Evolutionary conservation across 2,329 filamentous ascomycete genomes (phyloP).

Genomic region (Aaosphaeria pasadenensis): DNA sequence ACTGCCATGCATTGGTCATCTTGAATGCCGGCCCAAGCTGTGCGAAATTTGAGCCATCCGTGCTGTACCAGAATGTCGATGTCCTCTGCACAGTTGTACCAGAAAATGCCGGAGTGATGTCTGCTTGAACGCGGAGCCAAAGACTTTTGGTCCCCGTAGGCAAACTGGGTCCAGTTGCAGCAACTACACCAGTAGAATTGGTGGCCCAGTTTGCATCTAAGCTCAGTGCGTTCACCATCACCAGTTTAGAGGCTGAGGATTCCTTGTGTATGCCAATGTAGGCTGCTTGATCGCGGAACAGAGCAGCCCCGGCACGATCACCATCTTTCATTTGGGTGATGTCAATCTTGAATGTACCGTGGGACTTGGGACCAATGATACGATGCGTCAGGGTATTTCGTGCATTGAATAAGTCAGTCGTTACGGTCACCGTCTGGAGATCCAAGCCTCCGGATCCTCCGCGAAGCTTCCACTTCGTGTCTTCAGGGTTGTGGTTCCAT

Average conservation of each 20-base stretch:
- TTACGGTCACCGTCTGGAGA: slow-evolving; percentile 51
- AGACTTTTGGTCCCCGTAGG: slow-evolving; percentile 18
- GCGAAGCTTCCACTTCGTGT: slow-evolving; percentile 43
- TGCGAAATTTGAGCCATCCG: slow-evolving; percentile 30
- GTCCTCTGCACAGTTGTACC: slow-evolving; percentile 14
- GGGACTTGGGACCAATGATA: slow-evolving; percentile 40
- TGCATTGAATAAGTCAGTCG: slow-evolving; percentile 47
- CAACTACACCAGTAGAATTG: slow-evolving; percentile 25
- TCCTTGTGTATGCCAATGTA: slow-evolving; percentile 52
- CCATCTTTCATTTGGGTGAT: slow-evolving; percentile 49
- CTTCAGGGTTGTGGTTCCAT: slow-evolving; percentile 63
- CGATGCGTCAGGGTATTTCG: slow-evolving; percentile 44
- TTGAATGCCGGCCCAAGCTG: slow-evolving; percentile 27
- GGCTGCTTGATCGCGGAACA: slow-evolving; percentile 53
- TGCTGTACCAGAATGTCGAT: slow-evolving; percentile 37
- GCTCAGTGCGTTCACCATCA: slow-evolving; percentile 38
- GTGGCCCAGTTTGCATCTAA: slow-evolving; percentile 37
- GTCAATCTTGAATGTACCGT: slow-evolving; percentile 52
- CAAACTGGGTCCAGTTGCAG: slow-evolving; percentile 20
- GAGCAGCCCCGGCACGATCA: slow-evolving; percentile 51
- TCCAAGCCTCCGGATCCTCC: slow-evolving; percentile 41
- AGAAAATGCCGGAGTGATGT: slow-evolving; percentile 35
- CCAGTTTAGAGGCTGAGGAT: slow-evolving; percentile 32
- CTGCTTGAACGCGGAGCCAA: slow-evolving; percentile 31
- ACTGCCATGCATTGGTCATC: slow-evolving; percentile 37